Evolutionary conservation across 2,329 filamentous ascomycete genomes (phyloP), one percentile per base, ranked within the genome.

Genomic region (Capronia epimyces): DNA sequence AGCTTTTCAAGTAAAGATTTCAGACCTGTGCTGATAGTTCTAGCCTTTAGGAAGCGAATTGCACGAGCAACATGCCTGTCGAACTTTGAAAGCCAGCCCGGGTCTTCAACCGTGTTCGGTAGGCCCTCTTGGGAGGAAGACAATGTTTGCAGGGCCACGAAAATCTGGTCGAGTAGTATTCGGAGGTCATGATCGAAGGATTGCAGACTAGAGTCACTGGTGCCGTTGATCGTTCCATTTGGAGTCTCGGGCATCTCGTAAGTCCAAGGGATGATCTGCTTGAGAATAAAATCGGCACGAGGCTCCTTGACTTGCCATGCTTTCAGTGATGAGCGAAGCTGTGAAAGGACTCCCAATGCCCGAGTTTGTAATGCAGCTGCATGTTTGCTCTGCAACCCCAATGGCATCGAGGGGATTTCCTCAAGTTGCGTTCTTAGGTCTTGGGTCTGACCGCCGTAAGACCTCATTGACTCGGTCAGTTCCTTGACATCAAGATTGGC

Each of bases 81-180:
- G 54, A 80, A 73, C 39, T 74, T 75, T 1, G 79, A 66, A 7
- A 90, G 67, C 82, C 86, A 89, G 1, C 76, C 73, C 1, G 73
- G 62, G 37, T 85, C 80, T 27, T 87, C 82, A 1, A 74, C 72
- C 1, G 83, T 79, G 3, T 68, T 65, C 1, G 84, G 82, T 1
- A 83, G 69, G 2, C 73, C 71, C 9, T 72, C 67, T 7, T 81
- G 70, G 2, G 75, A 69, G 53, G 79, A 79, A 51, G 81, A 79
- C 40, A 86, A 76, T 56, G 83, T 81, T 66, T 96, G 89, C 42
- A 95, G 76, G 1, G 86, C 84, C 29, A 91, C 85, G 1, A 96
- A 80, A 22, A 91, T 79, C 43, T 81, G 80, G 66, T 95, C 87
- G 41, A 84, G 79, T n/a, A 86, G 73, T 1, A 69, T 77, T 31